Evolutionary conservation across 768 basidiomycete genomes (phyloP), one percentile per base, ranked within the genome.

Genomic region (Agrocybe chaxingu): DNA sequence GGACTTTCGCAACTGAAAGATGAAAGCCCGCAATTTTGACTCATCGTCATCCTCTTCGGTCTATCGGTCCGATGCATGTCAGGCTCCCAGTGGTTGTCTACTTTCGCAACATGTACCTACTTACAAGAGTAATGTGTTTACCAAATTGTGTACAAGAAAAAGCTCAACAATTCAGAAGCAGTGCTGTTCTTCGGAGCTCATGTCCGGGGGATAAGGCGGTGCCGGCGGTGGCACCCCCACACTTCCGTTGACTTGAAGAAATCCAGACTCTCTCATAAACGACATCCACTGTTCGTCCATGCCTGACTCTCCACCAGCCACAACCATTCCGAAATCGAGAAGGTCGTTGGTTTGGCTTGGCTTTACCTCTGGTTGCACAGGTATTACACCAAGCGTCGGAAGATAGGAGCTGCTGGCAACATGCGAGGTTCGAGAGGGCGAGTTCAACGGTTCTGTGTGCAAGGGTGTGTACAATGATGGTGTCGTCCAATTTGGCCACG

Each of bases 261-360:
- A 62, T 12, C 81, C 82, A 8, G 80, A 77, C 49, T 83, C 79
- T 34, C 77, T 75, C 78, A 87, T 83, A 56, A 87, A 79, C 7
- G 76, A 74, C 60, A 72, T 75, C 85, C 85, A 87, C 58, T 80
- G 80, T 47, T 84, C 80, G 54, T 84, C 81, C 61, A 84, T 80
- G 8, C 75, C 74, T n/a, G 76, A 76, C 45, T 83, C 80, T 19
- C 80, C 24, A 24, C 24, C 80, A 13, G 76, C 69, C 62, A 79
- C 73, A 62, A 81, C 73, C 70, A 79, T 68, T 5, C 75, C 78
- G 38, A 78, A 56, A 43, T 74, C 73, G 11, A 75, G 50, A 31
- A 62, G 66, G 30, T 59, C 58, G 24, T 71, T 70, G n/a, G 70
- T 65, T 2, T 65, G 59, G 35, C 69, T 66, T 10, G 50, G 45